Percentiles rank a stretch among this genome's conserved stretches.
These are phyloP conservation scores for Lonicera japonica DNA, from an alignment of 129 eudicot species.

Conservation along the genomic window DNA sequence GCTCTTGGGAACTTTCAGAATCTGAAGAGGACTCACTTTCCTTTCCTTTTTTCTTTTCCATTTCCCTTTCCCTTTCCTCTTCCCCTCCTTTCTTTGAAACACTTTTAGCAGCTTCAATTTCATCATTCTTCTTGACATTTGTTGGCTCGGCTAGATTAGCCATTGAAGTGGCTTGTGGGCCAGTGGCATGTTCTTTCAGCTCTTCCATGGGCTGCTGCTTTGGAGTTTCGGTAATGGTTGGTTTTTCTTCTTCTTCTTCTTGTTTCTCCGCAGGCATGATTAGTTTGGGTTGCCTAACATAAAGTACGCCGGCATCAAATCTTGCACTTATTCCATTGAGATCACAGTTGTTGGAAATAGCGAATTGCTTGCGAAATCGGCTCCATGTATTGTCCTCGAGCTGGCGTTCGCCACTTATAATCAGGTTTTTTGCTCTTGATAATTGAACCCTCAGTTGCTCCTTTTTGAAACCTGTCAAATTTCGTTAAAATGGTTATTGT, in stretches of 20 bases:
- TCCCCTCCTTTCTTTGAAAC: slow-evolving; percentile 14
- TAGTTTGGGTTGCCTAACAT: slow-evolving; percentile 45
- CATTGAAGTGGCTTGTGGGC: slow-evolving; percentile 9
- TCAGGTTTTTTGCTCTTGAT: slow-evolving; percentile 28
- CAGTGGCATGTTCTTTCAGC: slow-evolving; percentile 8
- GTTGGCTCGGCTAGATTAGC: neutral
- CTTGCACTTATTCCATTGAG: slow-evolving; percentile 48
- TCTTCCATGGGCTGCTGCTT: slow-evolving; percentile 22
- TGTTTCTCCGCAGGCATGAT: slow-evolving; percentile 29
- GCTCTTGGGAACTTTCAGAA: neutral
- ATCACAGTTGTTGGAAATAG: slow-evolving; percentile 44
- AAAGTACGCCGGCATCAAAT: slow-evolving; percentile 50
- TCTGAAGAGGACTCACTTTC: neutral
- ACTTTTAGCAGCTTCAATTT: slow-evolving; percentile 5
- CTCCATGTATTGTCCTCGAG: slow-evolving; percentile 38
- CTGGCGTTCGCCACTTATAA: slow-evolving; percentile 53
- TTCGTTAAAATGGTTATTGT: neutral
- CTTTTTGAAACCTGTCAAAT: slow-evolving; percentile 47
- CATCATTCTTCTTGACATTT: slow-evolving; percentile 1
- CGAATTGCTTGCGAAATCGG: slow-evolving; percentile 57
- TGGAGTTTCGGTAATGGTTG: slow-evolving; percentile 21
- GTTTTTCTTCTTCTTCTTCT: slow-evolving; percentile 4
- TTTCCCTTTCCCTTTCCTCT: neutral
- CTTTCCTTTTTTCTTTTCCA: neutral
- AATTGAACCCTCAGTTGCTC: slow-evolving; percentile 64